Evolutionary conservation across 2,329 filamentous ascomycete species (phyloP), one percentile per base, ranked within the genome.

Genomic region (Colletotrichum euphorbiae): DNA sequence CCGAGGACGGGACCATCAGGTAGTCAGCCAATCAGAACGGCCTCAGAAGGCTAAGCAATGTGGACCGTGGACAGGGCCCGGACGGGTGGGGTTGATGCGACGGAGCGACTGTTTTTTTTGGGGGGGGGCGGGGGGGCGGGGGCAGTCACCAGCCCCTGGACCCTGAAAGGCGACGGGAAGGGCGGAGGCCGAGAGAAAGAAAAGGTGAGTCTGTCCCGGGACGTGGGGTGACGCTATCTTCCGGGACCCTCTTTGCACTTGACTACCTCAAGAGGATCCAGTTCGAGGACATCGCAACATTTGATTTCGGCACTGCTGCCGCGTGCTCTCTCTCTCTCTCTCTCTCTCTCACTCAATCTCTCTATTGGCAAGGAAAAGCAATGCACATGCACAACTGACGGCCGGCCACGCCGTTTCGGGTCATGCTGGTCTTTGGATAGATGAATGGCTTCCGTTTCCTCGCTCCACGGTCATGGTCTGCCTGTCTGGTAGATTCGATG

Each of bases 401-500:
- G 48, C 24, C 56, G 50, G 50, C 51, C n/a, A 56, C 43, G 50
- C 51, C 64, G 33, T 36, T 36, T 62, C 58, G 28, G 56, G 19
- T 21, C 31, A 5, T 36, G 6, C 42, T 51, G 3, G 19, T 33
- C n/a, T 45, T 19, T 4, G 43, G 33, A 45, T 45, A 24, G 38
- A 59, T 33, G 11, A 17, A 12, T 12, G 24, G 9, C 24, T 21
- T 36, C 28, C 6, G 11, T 38, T 46, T n/a, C 19, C 19, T 21
- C 28, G n/a, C 43, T 56, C 33, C 19, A 24, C 31, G 28, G 15
- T 15, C 11, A 17, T 3, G 33, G 8, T 11, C 33, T 13, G 33
- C 9, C 15, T 21, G 43, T n/a, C 43, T 46, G 38, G 12, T 9
- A 13, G 8, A 38, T 38, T 13, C 33, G 9, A 13, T 38, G 33